Evolutionary conservation across 2,329 filamentous ascomycete genomes (phyloP), one percentile per base, ranked within the genome.

Genomic region (Alternaria panax): DNA sequence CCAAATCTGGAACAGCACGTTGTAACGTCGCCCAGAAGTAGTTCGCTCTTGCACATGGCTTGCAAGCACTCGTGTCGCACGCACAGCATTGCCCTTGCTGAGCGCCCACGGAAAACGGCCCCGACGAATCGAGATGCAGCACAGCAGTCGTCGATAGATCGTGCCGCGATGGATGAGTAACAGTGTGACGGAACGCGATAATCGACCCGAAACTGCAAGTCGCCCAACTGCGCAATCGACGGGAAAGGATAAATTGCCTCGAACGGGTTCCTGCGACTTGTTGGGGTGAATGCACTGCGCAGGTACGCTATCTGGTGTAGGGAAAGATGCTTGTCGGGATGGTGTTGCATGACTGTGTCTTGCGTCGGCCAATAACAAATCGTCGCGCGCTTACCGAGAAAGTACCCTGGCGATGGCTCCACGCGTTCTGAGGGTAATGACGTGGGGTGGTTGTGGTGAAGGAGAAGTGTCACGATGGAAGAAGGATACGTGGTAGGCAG

Each of bases 311-410:
- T 46, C 41, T 25, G 40, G 54, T 34, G 34, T 43, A 48, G 42
- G 51, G 46, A 42, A 43, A 45, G 54, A 56, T 55, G 59, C 52
- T 54, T 43, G 53, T 34, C 52, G 58, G 62, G 63, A 65, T 68
- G 65, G 69, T 66, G 69, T 51, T 64, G 68, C 66, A 75, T 75
- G 74, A 75, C 74, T 76, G 74, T 75, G 55, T 55, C 46, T 36
- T 47, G 54, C 46, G 51, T 43, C 27, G 18, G 48, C 71, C 69
- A 73, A 74, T 75, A 28, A 34, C 18, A 27, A 24, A 20, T 16
- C 9, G n/a, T 24, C 32, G 41, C 51, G 63, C 60, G 57, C 52
- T 62, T 61, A 57, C 62, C 28, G 47, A 54, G 28, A 12, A 45
- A 25, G 12, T 20, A 20, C 42, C 54, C 22, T 51, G 46, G 38